A percentile compares a stretch with the other conserved stretches of the same genome.
Conservation (phyloP, 140 eudicot genomes). For the Stevia rebaudiana region DNA sequence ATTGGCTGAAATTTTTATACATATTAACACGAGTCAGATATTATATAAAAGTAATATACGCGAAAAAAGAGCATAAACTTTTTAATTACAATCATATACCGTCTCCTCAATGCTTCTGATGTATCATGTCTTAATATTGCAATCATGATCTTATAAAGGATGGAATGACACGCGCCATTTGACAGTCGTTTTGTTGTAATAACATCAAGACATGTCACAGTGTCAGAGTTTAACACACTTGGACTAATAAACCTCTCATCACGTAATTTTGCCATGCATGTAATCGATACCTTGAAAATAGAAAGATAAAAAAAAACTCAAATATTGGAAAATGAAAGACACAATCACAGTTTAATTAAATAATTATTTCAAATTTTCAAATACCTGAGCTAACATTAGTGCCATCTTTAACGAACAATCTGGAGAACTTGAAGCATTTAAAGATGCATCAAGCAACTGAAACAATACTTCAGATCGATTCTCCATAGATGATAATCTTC, state of each 20-base stretch:
- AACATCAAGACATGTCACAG: constrained; percentile 74
- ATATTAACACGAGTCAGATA: constrained; percentile 18
- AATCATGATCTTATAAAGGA: constrained; percentile 72
- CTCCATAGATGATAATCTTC: constrained; percentile 65
- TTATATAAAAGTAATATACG: neutral
- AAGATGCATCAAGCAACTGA: constrained; percentile 91
- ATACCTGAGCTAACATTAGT: constrained; percentile 68
- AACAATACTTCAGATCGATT: constrained; percentile 72
- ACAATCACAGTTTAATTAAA: neutral
- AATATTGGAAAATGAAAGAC: neutral
- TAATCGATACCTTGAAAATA: constrained; percentile 66
- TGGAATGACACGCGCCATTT: constrained; percentile 79
- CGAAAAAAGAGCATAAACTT: too few relatives aligned
- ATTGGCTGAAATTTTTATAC: constrained; percentile 57
- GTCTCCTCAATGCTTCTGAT: constrained; percentile 90
- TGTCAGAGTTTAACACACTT: constrained; percentile 61
- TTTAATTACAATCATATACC: constrained; percentile 44
- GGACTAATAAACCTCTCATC: constrained; percentile 75
- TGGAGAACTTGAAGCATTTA: constrained; percentile 82
- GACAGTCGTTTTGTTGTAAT: constrained; percentile 70
- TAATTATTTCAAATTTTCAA: neutral
- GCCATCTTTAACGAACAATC: constrained; percentile 98
- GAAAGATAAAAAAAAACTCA: too few relatives aligned
- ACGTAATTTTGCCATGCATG: constrained; percentile 96
- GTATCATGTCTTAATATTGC: constrained; percentile 80